Conservation (phyloP, 208 protist genomes). For the Tritrichomonas foetus region DNA sequence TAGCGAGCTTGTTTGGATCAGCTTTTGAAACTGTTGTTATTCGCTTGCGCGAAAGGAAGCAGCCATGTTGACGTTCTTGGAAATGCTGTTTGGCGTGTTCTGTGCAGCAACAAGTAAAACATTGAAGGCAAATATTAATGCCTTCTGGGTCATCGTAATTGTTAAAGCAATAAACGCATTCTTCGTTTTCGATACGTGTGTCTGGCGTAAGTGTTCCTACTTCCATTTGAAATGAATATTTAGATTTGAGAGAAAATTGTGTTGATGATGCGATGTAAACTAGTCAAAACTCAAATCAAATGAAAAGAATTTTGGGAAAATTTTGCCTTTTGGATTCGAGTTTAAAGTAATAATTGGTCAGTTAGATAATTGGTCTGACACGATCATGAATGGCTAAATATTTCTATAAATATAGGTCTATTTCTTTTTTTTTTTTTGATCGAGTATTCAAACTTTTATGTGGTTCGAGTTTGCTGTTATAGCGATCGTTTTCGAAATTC, state of each 20-base stretch:
- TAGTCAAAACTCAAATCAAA: no score
- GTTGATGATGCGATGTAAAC: no score
- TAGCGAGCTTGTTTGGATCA: slow-evolving; percentile 47
- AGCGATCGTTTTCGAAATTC: background rate
- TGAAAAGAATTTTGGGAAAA: no score
- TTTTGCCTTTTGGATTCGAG: no score
- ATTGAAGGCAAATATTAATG: slow-evolving; percentile 51
- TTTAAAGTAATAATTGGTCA: no score
- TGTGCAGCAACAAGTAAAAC: slow-evolving; percentile 49
- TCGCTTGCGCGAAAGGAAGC: background rate
- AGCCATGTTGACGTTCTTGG: background rate
- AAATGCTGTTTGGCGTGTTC: slow-evolving; percentile 42
- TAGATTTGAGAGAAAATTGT: no score
- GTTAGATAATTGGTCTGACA: no score
- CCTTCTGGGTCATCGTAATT: slow-evolving; percentile 43
- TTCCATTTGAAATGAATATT: background rate
- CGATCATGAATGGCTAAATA: no score
- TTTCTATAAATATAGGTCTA: no score
- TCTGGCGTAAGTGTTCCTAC: background rate
- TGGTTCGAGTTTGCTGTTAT: background rate
- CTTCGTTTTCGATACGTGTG: slow-evolving; percentile 46
- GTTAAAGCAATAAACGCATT: slow-evolving; percentile 51
- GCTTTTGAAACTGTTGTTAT: background rate
- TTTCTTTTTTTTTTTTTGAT: no score
- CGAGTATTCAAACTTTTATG: no score